Base-by-base conservation (phyloP, 2,329 filamentous ascomycete species). In the Rhynchosporium agropyri region DNA sequence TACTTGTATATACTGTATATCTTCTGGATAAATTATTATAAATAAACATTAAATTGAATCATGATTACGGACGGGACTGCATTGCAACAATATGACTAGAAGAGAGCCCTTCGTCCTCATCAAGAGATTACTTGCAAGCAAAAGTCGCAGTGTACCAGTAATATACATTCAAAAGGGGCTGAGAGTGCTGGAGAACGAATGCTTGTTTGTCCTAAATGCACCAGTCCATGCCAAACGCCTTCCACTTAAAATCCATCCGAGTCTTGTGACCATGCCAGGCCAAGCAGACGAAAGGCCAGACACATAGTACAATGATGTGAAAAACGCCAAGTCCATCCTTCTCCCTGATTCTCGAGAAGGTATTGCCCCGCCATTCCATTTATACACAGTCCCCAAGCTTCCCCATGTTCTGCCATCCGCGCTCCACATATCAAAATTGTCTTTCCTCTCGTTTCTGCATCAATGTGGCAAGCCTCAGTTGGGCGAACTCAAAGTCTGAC, bases 401-500 rank as follows among this genome's bases (percentile, higher is more conserved):
- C 20, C 20, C 20, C 20, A 20, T 20, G 1, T 20, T 20, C 29
- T 3, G 28, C 20, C 20, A 42, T 9, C 20, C 36, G 10, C 9
- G n/a, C 20, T 28, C 51, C 36, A 53, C 4, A 28, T 42, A 13
- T 54, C 38, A 54, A n/a, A 29, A 8, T 8, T 8, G 51, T 42
- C 10, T 42, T 40, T 54, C 51, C 40, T 33, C n/a, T 9, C 20
- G 40, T 4, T 5, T 36, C 10, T 4, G 3, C 20, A 54, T 38
- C 12, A 10, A 36, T 15, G 20, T 8, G 38, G 31, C 8, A n/a
- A 42, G 15, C 43, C 36, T 57, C 50, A 63, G 56, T 59, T 62
- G 9, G 49, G 59, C 43, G 55, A 64, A 49, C 55, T 64, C 58
- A 63, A 54, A 26, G 70, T 71, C 54, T 70, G 68, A 56, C 68